These are phyloP conservation scores for Globisporangium rhizosaccharum DNA, from an alignment of 352 stramenopile species.

Conservation along the genomic window DNA sequence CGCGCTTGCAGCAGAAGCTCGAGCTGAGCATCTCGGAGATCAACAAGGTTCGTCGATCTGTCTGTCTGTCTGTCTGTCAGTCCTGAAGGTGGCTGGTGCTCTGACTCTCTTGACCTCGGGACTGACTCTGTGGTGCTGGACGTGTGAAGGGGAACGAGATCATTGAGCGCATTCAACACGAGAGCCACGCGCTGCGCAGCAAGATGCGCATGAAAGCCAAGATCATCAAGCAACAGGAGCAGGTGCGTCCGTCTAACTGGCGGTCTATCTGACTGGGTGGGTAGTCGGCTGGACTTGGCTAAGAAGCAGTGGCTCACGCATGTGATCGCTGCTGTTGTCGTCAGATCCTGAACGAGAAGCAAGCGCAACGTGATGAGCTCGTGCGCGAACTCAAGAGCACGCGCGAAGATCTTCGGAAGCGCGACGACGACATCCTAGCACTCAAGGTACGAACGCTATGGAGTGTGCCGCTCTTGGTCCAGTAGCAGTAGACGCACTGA, in stretches of 20 bases:
- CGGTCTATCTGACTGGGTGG: background rate
- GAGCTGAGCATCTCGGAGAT: slow-evolving; percentile 88
- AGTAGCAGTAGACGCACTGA: background rate
- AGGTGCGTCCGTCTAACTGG: slow-evolving; percentile 20
- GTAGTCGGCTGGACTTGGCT: background rate
- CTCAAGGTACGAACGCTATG: slow-evolving; percentile 34
- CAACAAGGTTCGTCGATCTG: slow-evolving; percentile 63
- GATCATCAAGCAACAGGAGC: slow-evolving; percentile 88
- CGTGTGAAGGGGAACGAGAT: slow-evolving; percentile 77
- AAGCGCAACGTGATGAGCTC: slow-evolving; percentile 63
- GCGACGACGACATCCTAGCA: slow-evolving; percentile 55
- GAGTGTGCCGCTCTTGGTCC: background rate
- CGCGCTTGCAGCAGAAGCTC: slow-evolving; percentile 80
- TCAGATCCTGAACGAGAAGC: slow-evolving; percentile 73
- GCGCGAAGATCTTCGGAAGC: slow-evolving; percentile 64
- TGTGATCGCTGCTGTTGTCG: slow-evolving; percentile 2
- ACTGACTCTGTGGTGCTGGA: background rate
- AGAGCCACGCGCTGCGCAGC: slow-evolving; percentile 65
- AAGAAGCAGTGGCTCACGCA: background rate
- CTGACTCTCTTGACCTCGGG: background rate
- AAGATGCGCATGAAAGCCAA: slow-evolving; percentile 87
- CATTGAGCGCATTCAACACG: slow-evolving; percentile 84
- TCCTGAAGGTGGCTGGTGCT: background rate
- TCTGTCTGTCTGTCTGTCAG: background rate
- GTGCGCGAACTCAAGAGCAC: slow-evolving; percentile 52